Base-by-base conservation (phyloP, 257 asterid genomes). In the Nicotiana otophora region DNA sequence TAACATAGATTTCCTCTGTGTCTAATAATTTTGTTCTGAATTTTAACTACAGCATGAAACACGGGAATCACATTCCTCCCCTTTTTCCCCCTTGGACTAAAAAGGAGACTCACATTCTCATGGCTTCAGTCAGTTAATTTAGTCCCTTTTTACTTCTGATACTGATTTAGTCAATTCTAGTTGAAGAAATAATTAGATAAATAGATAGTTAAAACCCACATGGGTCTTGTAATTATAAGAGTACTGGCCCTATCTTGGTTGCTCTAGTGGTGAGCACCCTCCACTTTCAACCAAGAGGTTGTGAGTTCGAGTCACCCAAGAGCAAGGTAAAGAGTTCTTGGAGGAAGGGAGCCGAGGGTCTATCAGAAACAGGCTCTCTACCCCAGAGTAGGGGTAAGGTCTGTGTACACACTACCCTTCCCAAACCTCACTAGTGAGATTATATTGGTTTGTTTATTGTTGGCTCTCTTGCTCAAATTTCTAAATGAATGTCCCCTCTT, bases 401-500 rank as follows among this genome's bases (percentile, higher is more conserved):
- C 26, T 23, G 26, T 1, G 1, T 23, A 23, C 26, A 23, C 26
- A 23, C 26, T 23, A 23, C 26, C 26, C 26, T 23, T 23, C 26
- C 26, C 26, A 23, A 1, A 23, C 26, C 26, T 1, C 26, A 23
- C 26, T 23, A 23, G 26, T 23, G 26, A 23, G 26, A 23, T 23
- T 23, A 23, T 23, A 23, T 1, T 23, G 26, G 26, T 0, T 23
- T 23, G 26, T 23, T 23, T 23, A 1, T 23, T 23, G 26, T 48
- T 14, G 90, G 67, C 39, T 83, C 84, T 70, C 83, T 78, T 62
- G 80, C 79, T 86, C 55, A 67, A 67, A 85, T 61, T 82, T 11
- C 36, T 80, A 81, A 75, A 28, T 81, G 78, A 42, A 79, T 90
- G 93, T 90, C 89, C 89, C 93, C 93, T 87, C 85, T 82, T 80